Conservation (phyloP, 352 stramenopile genomes). For the Globisporangium perplexum region DNA sequence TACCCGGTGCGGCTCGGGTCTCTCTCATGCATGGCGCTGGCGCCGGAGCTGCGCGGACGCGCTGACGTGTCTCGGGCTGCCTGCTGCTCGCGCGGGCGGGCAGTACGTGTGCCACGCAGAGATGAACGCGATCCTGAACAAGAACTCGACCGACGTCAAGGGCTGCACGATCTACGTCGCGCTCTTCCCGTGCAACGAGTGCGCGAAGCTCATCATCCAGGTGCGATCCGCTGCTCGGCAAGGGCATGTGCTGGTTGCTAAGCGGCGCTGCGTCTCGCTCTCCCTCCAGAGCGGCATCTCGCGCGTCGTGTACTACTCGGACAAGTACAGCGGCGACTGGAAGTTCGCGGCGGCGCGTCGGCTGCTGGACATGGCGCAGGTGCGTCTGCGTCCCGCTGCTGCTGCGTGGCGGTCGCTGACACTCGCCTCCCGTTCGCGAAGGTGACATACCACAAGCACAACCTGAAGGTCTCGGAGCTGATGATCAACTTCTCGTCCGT, state of each 20-base stretch:
- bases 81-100: neutral
- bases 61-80: neutral
- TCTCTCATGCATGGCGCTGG: too few species aligned
- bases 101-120: constrained; percentile 98
- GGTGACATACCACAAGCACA: constrained; percentile 56
- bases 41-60: neutral
- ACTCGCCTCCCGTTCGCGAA: neutral
- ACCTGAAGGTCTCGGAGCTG: constrained; percentile 44
- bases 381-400: constrained; percentile 8
- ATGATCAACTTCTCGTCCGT: constrained; percentile 65
- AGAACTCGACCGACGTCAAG: constrained; percentile 93
- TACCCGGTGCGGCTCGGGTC: constrained; percentile 65
- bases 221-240: constrained; percentile 17
- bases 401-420: neutral
- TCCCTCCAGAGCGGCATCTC: constrained; percentile 87
- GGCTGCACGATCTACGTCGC: constrained; percentile 97
- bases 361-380: constrained; percentile 85
- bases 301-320: constrained; percentile 94
- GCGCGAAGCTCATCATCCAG: constrained; percentile 98
- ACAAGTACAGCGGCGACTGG: constrained; percentile 93
- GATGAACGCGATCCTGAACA: constrained; percentile 99
- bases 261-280: neutral
- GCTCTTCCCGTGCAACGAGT: constrained; percentile 99
- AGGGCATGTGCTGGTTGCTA: too few species aligned
- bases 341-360: constrained; percentile 84